Evolutionary conservation across 257 asterid genomes (phyloP).

Genomic region (Capsicum chinense): DNA sequence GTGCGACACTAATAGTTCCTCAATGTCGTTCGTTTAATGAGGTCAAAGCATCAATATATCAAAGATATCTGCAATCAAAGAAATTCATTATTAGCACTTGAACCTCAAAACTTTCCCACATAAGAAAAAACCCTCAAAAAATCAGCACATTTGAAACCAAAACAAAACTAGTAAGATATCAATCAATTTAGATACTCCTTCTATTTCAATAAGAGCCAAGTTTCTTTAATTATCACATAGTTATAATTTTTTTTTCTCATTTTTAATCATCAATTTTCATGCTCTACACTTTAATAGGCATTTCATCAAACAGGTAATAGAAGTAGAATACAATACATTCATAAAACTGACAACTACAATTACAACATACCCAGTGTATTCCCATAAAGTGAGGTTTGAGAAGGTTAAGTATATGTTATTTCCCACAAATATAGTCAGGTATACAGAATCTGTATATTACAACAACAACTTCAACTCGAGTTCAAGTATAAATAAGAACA

Average conservation of each 20-base stretch:
- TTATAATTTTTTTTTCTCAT: background rate
- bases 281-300: background rate
- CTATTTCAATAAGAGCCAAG: background rate
- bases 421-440: no score
- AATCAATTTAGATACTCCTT: background rate
- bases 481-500: no score
- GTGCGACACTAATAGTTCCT: background rate
- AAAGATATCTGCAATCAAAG: slow-evolving; percentile 3
- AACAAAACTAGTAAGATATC: background rate
- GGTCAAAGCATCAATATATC: slow-evolving; percentile 6
- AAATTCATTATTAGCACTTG: background rate
- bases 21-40: background rate
- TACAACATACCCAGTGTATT: no score
- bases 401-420: no score
- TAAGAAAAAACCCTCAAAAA: background rate
- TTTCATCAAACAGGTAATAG: background rate
- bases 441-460: no score
- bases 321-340: background rate
- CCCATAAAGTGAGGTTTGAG: no score
- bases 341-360: no score
- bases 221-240: background rate
- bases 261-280: background rate
- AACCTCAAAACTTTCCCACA: slow-evolving; percentile 16
- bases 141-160: background rate
- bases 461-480: no score